A percentile compares a stretch with the other conserved stretches of the same genome.
phyloP scores from a whole-genome alignment of 73 alveolate genomes.

The Paramecium tetraurelia region DNA sequence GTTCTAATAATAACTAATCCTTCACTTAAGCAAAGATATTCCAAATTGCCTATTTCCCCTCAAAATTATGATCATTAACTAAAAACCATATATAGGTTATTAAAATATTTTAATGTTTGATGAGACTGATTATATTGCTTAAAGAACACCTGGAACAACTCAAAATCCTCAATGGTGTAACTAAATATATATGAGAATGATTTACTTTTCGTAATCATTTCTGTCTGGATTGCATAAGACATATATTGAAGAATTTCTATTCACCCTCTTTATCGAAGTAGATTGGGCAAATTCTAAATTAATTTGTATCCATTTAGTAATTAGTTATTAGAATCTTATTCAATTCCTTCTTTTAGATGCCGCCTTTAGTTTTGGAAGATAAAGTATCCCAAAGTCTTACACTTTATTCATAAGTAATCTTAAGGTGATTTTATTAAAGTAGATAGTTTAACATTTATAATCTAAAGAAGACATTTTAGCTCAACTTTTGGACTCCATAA shows the following conservation, averaged over 20 bases:
- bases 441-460: slow-evolving; percentile 20
- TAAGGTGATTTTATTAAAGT: not conserved
- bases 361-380: slow-evolving; percentile 4
- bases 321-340: not conserved
- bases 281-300: not conserved
- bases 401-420: slow-evolving; percentile 2
- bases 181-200: not conserved
- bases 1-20: not conserved
- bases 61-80: not conserved
- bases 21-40: not conserved
- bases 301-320: not conserved
- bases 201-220: not conserved
- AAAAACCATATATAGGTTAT: not conserved
- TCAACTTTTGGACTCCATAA: not conserved
- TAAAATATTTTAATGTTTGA: not conserved
- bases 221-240: slow-evolving; percentile 1
- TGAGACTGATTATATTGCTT: not conserved
- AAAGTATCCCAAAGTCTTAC: slow-evolving; percentile 23
- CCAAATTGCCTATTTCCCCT: slow-evolving; percentile 9
- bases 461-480: not conserved
- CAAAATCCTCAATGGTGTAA: slow-evolving; percentile 36
- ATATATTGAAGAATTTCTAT: not conserved
- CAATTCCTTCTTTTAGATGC: slow-evolving; percentile 19
- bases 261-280: slow-evolving; percentile 12
- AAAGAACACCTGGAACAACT: slow-evolving; percentile 8